Conservation (phyloP, 805 yeast species). For the Candida multigemmis region DNA sequence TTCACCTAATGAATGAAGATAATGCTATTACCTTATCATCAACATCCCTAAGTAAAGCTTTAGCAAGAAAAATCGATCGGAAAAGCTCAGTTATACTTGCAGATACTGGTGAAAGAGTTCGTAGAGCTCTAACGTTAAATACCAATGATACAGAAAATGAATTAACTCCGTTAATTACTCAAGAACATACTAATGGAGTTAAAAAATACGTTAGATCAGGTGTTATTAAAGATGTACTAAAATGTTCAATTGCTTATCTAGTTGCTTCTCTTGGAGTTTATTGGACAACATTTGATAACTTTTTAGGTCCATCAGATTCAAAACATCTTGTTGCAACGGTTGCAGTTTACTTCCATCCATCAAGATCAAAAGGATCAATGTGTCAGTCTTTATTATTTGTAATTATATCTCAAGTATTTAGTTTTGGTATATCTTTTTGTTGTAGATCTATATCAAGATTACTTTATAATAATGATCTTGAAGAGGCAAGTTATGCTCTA, state of each 20-base stretch:
- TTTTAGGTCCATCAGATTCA: constrained; percentile 59
- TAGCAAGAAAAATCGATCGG: constrained; percentile 6
- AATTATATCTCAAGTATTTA: constrained; percentile 41
- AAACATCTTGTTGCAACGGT: constrained; percentile 79
- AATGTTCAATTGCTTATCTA: constrained; percentile 68
- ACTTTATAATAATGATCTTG: constrained; percentile 35
- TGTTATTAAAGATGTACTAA: constrained; percentile 36
- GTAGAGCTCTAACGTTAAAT: constrained; percentile 18
- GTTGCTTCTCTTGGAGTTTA: constrained; percentile 70
- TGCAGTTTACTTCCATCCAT: constrained; percentile 78
- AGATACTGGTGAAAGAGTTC: constrained; percentile 28
- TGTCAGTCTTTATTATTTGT: constrained; percentile 64
- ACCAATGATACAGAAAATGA: background rate
- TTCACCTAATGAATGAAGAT: too few species aligned
- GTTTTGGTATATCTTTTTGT: constrained; percentile 40
- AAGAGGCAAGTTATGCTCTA: constrained; percentile 40
- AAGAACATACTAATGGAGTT: constrained; percentile 1
- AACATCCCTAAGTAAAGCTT: too few species aligned
- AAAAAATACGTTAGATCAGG: constrained; percentile 9
- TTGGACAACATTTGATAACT: constrained; percentile 34
- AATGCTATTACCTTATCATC: too few species aligned
- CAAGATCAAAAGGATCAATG: constrained; percentile 75
- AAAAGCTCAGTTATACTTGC: constrained; percentile 30
- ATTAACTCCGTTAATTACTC: constrained; percentile 1
- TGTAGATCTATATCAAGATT: constrained; percentile 44